phyloP scores from a whole-genome alignment of 208 protist species.

The Entamoeba invadens region DNA sequence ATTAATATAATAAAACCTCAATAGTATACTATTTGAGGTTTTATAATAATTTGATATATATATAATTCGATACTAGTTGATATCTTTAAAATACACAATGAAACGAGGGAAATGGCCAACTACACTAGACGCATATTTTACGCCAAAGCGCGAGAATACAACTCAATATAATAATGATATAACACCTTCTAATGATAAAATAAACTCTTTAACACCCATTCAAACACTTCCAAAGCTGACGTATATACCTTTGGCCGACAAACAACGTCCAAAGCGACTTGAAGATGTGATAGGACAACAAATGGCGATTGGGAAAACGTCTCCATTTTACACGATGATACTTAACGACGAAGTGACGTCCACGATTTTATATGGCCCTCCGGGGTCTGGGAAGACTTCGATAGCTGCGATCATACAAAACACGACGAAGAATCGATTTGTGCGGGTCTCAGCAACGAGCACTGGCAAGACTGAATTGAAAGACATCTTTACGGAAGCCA shows the following conservation, averaged over 20 bases:
- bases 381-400: conserved; percentile 46
- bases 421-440: conserved; percentile 7
- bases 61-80: no score
- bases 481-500: conserved; percentile 6
- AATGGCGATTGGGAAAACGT: not conserved
- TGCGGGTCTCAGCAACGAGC: conserved; percentile 12
- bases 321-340: not conserved
- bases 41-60: no score
- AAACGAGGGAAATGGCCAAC: no score
- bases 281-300: conserved; percentile 1
- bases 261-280: not conserved
- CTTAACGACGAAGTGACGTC: not conserved
- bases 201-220: no score
- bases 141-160: no score
- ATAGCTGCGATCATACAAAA: conserved; percentile 32
- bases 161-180: no score
- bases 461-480: conserved; percentile 18
- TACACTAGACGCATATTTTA: no score
- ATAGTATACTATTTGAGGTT: no score
- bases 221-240: no score
- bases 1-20: no score
- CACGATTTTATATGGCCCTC: conserved; percentile 43
- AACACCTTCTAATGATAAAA: no score
- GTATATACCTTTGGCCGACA: conserved; percentile 1
- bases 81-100: no score